A percentile compares a stretch with the other conserved stretches of the same genome.
Evolutionary conservation across 441 rosid genomes (phyloP).

Genomic region (Gossypium lobatum): DNA sequence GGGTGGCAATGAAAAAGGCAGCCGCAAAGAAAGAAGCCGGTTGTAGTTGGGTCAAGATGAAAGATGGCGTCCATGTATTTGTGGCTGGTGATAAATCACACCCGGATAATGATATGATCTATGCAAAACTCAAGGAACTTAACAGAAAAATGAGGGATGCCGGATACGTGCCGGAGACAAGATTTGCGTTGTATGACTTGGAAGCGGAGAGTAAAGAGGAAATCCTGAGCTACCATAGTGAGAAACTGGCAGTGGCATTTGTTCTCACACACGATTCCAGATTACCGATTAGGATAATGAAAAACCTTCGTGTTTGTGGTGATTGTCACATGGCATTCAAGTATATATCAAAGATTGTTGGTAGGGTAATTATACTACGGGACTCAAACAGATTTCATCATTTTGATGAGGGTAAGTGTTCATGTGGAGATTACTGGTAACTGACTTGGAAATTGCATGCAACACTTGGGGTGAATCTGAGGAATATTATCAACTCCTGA

Average conservation of each 20-base stretch:
- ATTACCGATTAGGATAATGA: constrained; percentile 80
- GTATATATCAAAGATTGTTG: constrained; percentile 61
- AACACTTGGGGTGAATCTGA: too few relatives aligned
- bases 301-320: constrained; percentile 76
- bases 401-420: constrained; percentile 67
- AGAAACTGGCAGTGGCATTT: constrained; percentile 78
- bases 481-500: too few relatives aligned
- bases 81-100: constrained; percentile 72
- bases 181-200: constrained; percentile 64
- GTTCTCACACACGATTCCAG: constrained; percentile 42
- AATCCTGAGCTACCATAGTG: constrained; percentile 70
- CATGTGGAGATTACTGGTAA: constrained; percentile 81
- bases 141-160: constrained; percentile 60
- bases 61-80: constrained; percentile 75
- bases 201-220: constrained; percentile 83
- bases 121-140: constrained; percentile 66
- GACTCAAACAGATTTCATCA: constrained; percentile 90
- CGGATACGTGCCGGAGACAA: constrained; percentile 73
- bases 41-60: constrained; percentile 89
- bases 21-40: constrained; percentile 84
- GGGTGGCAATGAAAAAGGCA: constrained; percentile 70
- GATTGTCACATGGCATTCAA: constrained; percentile 81
- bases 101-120: constrained; percentile 51
- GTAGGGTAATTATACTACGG: constrained; percentile 56
- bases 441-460: background rate